Conservation (phyloP, 1,139 yeast species). For the Yamadazyma aaseri region DNA sequence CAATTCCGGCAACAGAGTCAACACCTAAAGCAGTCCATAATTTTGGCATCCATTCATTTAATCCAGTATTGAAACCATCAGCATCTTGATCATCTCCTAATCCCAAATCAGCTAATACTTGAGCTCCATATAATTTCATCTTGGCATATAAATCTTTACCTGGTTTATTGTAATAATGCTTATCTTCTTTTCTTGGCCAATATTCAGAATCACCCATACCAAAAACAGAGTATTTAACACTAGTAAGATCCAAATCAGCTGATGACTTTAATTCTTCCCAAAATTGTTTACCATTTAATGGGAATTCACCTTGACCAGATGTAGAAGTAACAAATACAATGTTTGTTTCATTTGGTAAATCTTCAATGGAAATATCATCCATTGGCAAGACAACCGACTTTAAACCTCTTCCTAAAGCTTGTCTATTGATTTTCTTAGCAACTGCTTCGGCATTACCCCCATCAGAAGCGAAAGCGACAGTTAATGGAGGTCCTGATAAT, state of each 20-base stretch:
- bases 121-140: conserved; percentile 69
- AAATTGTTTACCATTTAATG: conserved; percentile 87
- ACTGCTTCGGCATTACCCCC: conserved; percentile 90
- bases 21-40: conserved; percentile 92
- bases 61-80: conserved; percentile 91
- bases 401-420: conserved; percentile 84
- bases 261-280: conserved; percentile 82
- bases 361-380: conserved; percentile 85
- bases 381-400: conserved; percentile 74
- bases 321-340: conserved; percentile 83
- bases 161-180: conserved; percentile 93
- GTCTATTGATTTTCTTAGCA: conserved; percentile 78
- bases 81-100: conserved; percentile 97
- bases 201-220: conserved; percentile 93
- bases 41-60: conserved; percentile 79
- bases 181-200: conserved; percentile 97
- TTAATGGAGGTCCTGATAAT: conserved; percentile 88
- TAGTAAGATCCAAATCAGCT: conserved; percentile 70
- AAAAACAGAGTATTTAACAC: conserved; percentile 71
- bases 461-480: conserved; percentile 89
- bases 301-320: conserved; percentile 98
- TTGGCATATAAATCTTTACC: conserved; percentile 68
- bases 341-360: conserved; percentile 77
- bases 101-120: conserved; percentile 71
- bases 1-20: conserved; percentile 76